A percentile compares a stretch with the other conserved stretches of the same genome.
phyloP scores from a whole-genome alignment of 2,329 filamentous ascomycete genomes.

The Pseudophaeomoniella oleicola region DNA sequence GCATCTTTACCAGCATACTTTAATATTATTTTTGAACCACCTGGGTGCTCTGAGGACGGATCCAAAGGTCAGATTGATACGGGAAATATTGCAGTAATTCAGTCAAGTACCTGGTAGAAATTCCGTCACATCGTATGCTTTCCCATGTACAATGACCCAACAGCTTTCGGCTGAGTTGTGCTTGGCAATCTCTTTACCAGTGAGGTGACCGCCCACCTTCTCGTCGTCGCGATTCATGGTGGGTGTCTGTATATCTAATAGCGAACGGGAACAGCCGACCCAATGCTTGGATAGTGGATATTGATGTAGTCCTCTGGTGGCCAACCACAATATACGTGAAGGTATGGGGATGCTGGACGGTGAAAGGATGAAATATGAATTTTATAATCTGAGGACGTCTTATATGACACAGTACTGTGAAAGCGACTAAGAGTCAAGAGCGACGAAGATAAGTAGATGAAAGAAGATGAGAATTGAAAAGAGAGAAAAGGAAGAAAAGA shows the following conservation, averaged over 20 bases:
- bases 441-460: too few relatives aligned
- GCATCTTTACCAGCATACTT: slow-evolving; percentile 95
- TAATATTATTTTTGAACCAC: slow-evolving; percentile 82
- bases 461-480: too few relatives aligned
- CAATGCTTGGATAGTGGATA: too few relatives aligned
- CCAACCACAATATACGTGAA: too few relatives aligned
- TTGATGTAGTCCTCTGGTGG: too few relatives aligned
- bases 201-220: slow-evolving; percentile 22
- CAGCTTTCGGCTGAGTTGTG: slow-evolving; percentile 74
- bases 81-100: background rate
- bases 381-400: too few relatives aligned
- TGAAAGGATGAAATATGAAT: too few relatives aligned
- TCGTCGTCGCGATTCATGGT: slow-evolving; percentile 10
- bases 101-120: slow-evolving; percentile 54
- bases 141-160: slow-evolving; percentile 83
- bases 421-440: too few relatives aligned
- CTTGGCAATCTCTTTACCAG: slow-evolving; percentile 47
- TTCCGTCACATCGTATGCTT: slow-evolving; percentile 80
- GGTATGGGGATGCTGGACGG: too few relatives aligned
- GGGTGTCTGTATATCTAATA: slow-evolving; percentile 1
- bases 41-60: slow-evolving; percentile 82
- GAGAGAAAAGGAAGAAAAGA: too few relatives aligned
- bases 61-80: slow-evolving; percentile 2
- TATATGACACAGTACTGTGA: too few relatives aligned
- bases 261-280: too few relatives aligned